Evolutionary conservation across 345 rosid species (phyloP).

Genomic region (Linum usitatissimum): DNA sequence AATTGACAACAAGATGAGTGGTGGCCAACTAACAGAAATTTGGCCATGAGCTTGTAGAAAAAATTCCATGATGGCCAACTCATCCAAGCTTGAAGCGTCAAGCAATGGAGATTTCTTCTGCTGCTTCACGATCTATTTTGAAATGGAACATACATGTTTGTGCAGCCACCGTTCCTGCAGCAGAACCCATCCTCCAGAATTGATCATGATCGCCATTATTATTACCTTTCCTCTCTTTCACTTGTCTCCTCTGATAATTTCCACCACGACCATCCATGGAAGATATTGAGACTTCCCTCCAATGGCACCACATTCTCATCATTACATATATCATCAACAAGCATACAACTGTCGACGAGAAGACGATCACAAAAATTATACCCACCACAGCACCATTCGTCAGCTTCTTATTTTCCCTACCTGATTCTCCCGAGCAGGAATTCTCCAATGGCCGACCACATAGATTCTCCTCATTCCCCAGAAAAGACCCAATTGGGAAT

Average conservation of each 20-base stretch:
- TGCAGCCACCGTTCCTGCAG: conserved; percentile 18
- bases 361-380: conserved; percentile 45
- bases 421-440: conserved; percentile 24
- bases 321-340: conserved; percentile 47
- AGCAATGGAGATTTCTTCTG: no score
- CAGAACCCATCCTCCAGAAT: conserved; percentile 37
- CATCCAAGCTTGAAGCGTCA: not conserved
- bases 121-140: conserved; percentile 17
- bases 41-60: no score
- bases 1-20: no score
- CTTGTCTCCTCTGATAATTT: conserved; percentile 28
- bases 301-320: conserved; percentile 56
- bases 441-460: conserved; percentile 50
- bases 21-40: no score
- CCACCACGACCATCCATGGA: conserved; percentile 21
- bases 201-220: not conserved
- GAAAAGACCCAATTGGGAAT: conserved; percentile 48
- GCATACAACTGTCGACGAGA: conserved; percentile 48
- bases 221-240: conserved; percentile 23
- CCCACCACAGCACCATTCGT: conserved; percentile 34
- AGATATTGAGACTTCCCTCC: conserved; percentile 38
- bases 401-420: conserved; percentile 14
- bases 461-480: conserved; percentile 32
- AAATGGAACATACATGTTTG: conserved; percentile 34
- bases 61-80: not conserved